Percentiles rank a stretch among this genome's conserved stretches.
phyloP scores from a whole-genome alignment of 176 grass and related monocot genomes.

The Lolium perenne region DNA sequence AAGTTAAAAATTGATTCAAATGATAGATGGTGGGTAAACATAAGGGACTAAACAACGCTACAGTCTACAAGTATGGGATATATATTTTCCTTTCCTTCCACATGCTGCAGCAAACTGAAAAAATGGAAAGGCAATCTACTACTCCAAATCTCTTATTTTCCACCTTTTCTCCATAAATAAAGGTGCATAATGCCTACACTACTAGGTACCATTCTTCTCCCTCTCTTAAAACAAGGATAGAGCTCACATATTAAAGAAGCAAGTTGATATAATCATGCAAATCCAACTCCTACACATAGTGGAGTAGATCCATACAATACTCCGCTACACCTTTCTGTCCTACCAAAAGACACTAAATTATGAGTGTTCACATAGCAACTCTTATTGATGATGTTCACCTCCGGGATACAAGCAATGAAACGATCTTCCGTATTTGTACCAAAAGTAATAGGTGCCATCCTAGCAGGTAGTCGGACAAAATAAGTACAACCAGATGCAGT shows the following conservation, averaged over 20 bases:
- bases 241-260: neutral
- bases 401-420: neutral
- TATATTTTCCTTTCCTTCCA: neutral
- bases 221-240: neutral
- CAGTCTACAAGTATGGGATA: neutral
- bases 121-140: neutral
- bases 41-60: neutral
- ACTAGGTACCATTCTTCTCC: neutral
- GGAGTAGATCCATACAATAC: neutral
- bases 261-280: neutral
- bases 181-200: conserved; percentile 1
- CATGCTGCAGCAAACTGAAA: neutral
- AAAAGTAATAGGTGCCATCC: neutral
- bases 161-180: neutral
- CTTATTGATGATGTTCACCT: neutral
- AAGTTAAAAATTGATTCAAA: neutral
- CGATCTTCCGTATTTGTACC: neutral
- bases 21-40: neutral
- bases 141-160: conserved; percentile 11
- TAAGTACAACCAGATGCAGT: neutral
- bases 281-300: neutral
- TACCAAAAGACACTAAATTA: neutral
- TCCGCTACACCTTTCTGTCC: neutral
- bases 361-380: neutral
- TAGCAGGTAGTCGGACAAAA: neutral